Evolutionary conservation across 805 yeast species (phyloP).

Genomic region (Saccharomycopsis fermentans): DNA sequence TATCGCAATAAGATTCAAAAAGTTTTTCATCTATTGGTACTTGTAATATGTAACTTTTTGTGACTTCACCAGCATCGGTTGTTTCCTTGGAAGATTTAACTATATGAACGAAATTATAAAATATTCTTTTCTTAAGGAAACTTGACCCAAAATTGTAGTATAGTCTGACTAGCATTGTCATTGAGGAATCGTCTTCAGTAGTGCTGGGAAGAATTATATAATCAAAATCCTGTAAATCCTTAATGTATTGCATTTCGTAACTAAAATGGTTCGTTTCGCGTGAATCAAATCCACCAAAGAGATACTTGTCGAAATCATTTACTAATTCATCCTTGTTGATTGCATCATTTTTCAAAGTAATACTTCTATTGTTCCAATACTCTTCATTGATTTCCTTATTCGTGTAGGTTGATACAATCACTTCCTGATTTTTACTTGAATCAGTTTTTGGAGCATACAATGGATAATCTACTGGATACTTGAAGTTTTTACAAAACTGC

Average conservation of each 20-base stretch:
- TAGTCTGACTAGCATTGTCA: conserved; percentile 2
- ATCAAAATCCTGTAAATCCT: background rate
- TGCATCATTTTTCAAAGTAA: background rate
- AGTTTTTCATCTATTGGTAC: conserved; percentile 1
- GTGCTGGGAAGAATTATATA: background rate
- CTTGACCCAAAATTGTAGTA: conserved; percentile 4
- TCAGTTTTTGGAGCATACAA: background rate
- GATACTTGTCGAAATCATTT: background rate
- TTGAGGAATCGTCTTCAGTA: background rate
- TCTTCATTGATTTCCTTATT: background rate
- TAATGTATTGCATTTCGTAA: background rate
- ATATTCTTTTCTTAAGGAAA: conserved; percentile 1
- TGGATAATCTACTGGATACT: background rate
- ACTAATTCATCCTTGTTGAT: background rate
- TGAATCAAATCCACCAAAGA: background rate
- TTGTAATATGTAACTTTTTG: conserved; percentile 2
- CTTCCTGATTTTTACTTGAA: background rate
- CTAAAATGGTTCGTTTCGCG: background rate
- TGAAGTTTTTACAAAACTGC: background rate
- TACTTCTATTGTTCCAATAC: background rate
- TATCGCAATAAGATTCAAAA: background rate
- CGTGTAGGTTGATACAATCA: background rate
- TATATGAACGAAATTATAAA: conserved; percentile 3
- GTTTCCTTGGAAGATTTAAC: background rate
- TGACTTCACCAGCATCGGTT: background rate